Percentiles rank a stretch among this genome's conserved stretches.
Evolutionary conservation across 257 asterid species (phyloP).

Genomic region (Nemophila menziesii): DNA sequence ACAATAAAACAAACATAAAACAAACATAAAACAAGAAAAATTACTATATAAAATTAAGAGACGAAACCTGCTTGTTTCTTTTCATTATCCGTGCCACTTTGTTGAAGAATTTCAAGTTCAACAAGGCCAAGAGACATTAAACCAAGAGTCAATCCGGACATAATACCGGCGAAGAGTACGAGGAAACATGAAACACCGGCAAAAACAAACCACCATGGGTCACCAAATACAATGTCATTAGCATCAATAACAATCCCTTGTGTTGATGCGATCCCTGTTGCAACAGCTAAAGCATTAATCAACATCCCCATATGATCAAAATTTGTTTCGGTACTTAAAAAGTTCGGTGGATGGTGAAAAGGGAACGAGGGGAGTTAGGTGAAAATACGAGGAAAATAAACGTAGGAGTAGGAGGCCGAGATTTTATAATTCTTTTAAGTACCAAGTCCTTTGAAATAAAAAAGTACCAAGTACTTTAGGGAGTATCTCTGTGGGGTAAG

Average conservation of each 20-base stretch:
- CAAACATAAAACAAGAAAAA: neutral
- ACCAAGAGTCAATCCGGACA: slow-evolving; percentile 91
- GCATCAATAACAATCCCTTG: slow-evolving; percentile 44
- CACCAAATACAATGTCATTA: slow-evolving; percentile 69
- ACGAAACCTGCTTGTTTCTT: slow-evolving; percentile 79
- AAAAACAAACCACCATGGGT: slow-evolving; percentile 81
- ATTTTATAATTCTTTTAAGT: no score
- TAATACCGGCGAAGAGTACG: slow-evolving; percentile 88
- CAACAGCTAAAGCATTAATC: slow-evolving; percentile 31
- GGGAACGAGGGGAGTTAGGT: no score
- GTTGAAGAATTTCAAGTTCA: slow-evolving; percentile 84
- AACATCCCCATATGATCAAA: slow-evolving; percentile 18
- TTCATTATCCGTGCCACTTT: slow-evolving; percentile 60
- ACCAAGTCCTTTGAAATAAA: no score
- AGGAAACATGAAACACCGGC: slow-evolving; percentile 88
- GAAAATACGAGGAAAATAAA: no score
- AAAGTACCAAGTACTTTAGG: no score
- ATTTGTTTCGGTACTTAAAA: neutral
- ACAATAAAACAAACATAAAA: neutral
- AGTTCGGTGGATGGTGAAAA: no score
- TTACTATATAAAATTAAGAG: neutral
- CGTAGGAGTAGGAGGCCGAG: neutral
- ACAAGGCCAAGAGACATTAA: slow-evolving; percentile 90
- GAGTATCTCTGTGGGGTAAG: no score
- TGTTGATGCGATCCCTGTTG: slow-evolving; percentile 20